Evolutionary conservation across 768 basidiomycete species (phyloP), one percentile per base, ranked within the genome.

Genomic region (Tylopilus subfusipes): DNA sequence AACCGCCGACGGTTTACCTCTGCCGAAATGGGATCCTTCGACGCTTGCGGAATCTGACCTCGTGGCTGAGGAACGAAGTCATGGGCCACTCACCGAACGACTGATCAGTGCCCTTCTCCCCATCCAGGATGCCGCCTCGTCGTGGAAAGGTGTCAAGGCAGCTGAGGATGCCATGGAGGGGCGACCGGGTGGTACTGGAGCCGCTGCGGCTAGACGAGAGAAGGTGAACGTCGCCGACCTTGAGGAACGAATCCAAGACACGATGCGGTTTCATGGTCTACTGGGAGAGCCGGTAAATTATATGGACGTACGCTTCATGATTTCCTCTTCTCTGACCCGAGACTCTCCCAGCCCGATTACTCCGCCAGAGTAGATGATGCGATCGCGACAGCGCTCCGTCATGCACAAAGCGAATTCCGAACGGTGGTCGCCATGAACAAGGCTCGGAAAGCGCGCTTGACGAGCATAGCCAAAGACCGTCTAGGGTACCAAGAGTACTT

Each of bases 401-500:
- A 91, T 40, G 90, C 92, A 18, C 97, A 99, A 68, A 74, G 79
- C 14, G 84, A 93, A 59, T 79, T 99, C 6, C 83, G 88, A 11
- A 75, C 74, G 7, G 89, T 98, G 46, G 77, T 88, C 3, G 80
- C 85, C 10, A 79, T 84, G 54, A 99, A 99, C 76, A 92, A 94
- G 63, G 82, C 83, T 4, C 86, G 96, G 13, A 88, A 88, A 67
- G 71, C 73, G 29, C 84, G 89, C 4, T 80, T 98, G 2, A 79
- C 79, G 14, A 75, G 77, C 14, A 81, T 94, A 56, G 93, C 94
- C 27, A 83, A 86, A 55, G 91, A 94, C 64, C 83, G 94, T 21
- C 79, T 98, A 18, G 93, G 86, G 7, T 91, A 93, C 66, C 90
- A 93, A 64, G 96, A 98, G 65, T 98, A 96, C 73, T 72, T 91